phyloP scores from a whole-genome alignment of 1,139 yeast species.

The Pichia sp. region DNA sequence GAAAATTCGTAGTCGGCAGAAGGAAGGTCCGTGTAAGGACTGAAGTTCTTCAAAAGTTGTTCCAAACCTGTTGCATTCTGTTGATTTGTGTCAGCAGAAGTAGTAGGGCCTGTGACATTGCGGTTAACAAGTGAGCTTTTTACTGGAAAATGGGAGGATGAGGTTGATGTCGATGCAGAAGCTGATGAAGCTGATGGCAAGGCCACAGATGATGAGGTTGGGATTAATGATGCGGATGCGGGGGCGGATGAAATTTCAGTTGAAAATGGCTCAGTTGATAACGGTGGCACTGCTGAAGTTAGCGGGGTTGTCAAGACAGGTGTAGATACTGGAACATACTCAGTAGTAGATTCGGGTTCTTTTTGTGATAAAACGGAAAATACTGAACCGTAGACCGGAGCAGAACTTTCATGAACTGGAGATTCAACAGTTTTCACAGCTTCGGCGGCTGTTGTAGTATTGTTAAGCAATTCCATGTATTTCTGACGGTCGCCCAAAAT shows the following conservation, averaged over 20 bases:
- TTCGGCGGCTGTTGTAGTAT: not conserved
- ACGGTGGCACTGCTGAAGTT: constrained; percentile 7
- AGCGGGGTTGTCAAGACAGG: not conserved
- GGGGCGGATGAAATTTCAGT: not conserved
- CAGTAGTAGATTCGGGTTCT: not conserved
- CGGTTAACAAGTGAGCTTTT: not conserved
- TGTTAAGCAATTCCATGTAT: not conserved
- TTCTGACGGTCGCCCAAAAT: constrained; percentile 9
- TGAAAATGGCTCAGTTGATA: constrained; percentile 19
- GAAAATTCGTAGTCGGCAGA: constrained; percentile 19
- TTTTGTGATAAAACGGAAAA: not conserved
- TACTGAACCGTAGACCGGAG: not conserved
- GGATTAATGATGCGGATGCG: not conserved
- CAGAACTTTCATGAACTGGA: not conserved
- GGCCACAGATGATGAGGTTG: not conserved
- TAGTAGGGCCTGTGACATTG: constrained; percentile 6
- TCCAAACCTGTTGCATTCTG: constrained; percentile 22
- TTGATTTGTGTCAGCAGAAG: constrained; percentile 15
- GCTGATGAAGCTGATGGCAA: not conserved
- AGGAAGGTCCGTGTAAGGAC: constrained; percentile 24
- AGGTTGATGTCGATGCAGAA: not conserved
- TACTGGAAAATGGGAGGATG: not conserved
- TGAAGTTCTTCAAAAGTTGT: constrained; percentile 16
- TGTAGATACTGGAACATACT: not conserved
- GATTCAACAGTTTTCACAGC: not conserved